Percentiles rank a stretch among this genome's conserved stretches.
Conservation (phyloP, 2,329 filamentous ascomycete species). For the Penicillium palitans region DNA sequence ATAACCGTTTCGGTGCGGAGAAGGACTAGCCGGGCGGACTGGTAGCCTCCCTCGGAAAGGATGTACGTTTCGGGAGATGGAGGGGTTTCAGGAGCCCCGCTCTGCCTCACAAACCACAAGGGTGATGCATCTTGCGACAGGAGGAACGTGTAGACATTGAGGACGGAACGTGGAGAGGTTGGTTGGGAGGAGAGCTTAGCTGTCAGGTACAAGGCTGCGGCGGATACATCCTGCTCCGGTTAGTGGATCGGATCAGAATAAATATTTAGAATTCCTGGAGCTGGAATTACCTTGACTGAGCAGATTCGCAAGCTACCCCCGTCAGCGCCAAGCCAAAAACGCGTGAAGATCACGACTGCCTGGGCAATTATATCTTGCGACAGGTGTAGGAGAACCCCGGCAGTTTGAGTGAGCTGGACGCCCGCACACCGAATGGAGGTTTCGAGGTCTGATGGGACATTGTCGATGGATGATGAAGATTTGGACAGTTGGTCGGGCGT, state of each 20-base stretch:
- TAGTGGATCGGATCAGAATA: not conserved
- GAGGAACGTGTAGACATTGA: conserved; percentile 84
- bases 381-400: conserved; percentile 71
- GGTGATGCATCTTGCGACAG: conserved; percentile 60
- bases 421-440: conserved; percentile 48
- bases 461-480: conserved; percentile 48
- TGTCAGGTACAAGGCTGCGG: conserved; percentile 75
- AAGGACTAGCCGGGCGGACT: conserved; percentile 62
- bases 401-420: conserved; percentile 48
- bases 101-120: conserved; percentile 46
- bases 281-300: conserved; percentile 40
- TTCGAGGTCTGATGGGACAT: conserved; percentile 44
- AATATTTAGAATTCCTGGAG: not conserved
- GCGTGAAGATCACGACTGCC: conserved; percentile 76
- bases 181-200: conserved; percentile 79
- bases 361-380: conserved; percentile 84
- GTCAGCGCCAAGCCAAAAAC: conserved; percentile 68
- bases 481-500: conserved; percentile 47
- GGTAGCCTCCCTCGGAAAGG: conserved; percentile 72
- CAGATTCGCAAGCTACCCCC: conserved; percentile 47
- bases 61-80: conserved; percentile 60
- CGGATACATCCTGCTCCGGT: conserved; percentile 69
- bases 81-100: conserved; percentile 28
- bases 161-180: conserved; percentile 73
- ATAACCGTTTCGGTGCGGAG: conserved; percentile 76